phyloP scores from a whole-genome alignment of 768 basidiomycete species.

The Megacollybia marginata region DNA sequence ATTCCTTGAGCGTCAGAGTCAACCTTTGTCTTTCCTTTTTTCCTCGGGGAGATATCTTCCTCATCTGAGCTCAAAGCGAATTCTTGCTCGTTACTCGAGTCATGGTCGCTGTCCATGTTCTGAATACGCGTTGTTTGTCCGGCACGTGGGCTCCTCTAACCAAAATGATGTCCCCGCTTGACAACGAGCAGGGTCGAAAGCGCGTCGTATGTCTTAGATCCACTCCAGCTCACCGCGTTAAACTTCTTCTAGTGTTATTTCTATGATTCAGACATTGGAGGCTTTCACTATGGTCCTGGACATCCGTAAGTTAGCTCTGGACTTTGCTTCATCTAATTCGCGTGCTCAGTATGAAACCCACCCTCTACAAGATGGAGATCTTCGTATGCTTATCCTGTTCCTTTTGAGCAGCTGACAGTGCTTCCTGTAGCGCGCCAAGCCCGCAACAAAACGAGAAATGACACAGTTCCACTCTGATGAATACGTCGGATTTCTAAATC shows the following conservation, averaged over 20 bases:
- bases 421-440: constrained; percentile 80
- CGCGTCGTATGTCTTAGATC: constrained; percentile 62
- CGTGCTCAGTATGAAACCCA: constrained; percentile 82
- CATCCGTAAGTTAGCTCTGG: constrained; percentile 58
- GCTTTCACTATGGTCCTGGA: constrained; percentile 98
- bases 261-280: constrained; percentile 98
- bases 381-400: constrained; percentile 57
- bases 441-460: constrained; percentile 99
- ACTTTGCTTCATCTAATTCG: constrained; percentile 3
- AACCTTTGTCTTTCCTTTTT: not conserved
- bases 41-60: not conserved
- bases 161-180: constrained; percentile 30
- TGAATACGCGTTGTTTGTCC: too few species aligned
- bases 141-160: not conserved
- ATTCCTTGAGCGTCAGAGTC: constrained; percentile 8
- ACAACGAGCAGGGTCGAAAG: constrained; percentile 73
- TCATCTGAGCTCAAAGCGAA: too few species aligned
- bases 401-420: not conserved
- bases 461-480: constrained; percentile 99
- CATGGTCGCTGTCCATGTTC: too few species aligned
- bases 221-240: constrained; percentile 7
- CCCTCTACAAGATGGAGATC: constrained; percentile 99
- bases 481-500: constrained; percentile 93
- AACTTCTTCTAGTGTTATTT: constrained; percentile 77
- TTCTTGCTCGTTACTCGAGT: too few species aligned